Evolutionary conservation across 2,329 filamentous ascomycete genomes (phyloP).

Genomic region (Nectriaceae sp.): DNA sequence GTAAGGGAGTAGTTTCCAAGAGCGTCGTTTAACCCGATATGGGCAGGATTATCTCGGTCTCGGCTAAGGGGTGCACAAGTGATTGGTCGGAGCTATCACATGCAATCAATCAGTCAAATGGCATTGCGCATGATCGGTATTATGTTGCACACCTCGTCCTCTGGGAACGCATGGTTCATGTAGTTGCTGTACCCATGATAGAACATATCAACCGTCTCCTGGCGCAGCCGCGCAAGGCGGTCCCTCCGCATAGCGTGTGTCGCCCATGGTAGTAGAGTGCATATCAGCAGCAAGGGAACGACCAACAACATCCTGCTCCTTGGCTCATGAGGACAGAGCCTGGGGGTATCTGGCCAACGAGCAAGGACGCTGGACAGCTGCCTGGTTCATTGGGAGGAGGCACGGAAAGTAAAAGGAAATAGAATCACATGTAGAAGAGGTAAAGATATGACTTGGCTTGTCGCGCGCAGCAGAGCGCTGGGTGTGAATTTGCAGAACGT

Average conservation of each 20-base stretch:
- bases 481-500: constrained; percentile 10
- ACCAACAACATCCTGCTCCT: constrained; percentile 32
- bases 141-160: constrained; percentile 69
- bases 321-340: constrained; percentile 20
- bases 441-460: constrained; percentile 8
- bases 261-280: constrained; percentile 43
- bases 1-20: constrained; percentile 97
- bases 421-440: constrained; percentile 7
- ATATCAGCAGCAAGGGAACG: constrained; percentile 24
- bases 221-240: constrained; percentile 56
- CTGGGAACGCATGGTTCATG: constrained; percentile 90
- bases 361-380: constrained; percentile 21
- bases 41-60: constrained; percentile 75
- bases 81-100: constrained; percentile 72
- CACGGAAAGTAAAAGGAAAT: constrained; percentile 7
- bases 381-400: constrained; percentile 26
- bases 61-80: constrained; percentile 83
- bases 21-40: constrained; percentile 91
- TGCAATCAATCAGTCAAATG: constrained; percentile 20
- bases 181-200: constrained; percentile 97
- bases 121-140: not conserved
- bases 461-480: constrained; percentile 19
- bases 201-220: constrained; percentile 76
- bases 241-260: constrained; percentile 55
- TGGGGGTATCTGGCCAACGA: constrained; percentile 18